Conservation (phyloP, 345 rosid species). For the Lepidium aucheri region DNA sequence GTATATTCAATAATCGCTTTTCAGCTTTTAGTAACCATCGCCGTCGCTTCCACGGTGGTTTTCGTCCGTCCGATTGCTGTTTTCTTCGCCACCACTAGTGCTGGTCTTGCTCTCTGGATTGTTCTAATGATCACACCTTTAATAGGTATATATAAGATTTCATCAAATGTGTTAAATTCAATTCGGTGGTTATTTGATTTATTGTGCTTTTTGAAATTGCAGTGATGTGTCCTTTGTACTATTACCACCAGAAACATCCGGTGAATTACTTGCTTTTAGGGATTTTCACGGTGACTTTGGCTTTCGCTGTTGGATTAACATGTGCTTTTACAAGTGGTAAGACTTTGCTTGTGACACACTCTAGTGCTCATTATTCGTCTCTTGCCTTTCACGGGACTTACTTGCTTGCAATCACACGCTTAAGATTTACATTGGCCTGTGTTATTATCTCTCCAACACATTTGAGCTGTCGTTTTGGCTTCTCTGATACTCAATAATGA, state of each 20-base stretch:
- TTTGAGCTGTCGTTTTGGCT: constrained; percentile 4
- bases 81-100: constrained; percentile 52
- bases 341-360: constrained; percentile 9
- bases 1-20: constrained; percentile 56
- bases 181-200: background rate
- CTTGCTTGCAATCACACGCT: background rate
- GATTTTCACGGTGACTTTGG: constrained; percentile 54
- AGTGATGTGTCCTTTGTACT: constrained; percentile 69
- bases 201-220: background rate
- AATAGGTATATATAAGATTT: constrained; percentile 31
- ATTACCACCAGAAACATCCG: constrained; percentile 81
- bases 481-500: background rate
- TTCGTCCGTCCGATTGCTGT: constrained; percentile 48
- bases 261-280: constrained; percentile 70
- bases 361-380: background rate
- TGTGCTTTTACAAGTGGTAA: constrained; percentile 76
- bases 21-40: constrained; percentile 64
- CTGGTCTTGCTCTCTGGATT: constrained; percentile 68
- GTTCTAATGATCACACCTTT: constrained; percentile 59
- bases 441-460: background rate
- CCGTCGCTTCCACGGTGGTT: constrained; percentile 68
- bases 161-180: background rate
- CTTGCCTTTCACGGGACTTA: constrained; percentile 3
- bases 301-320: constrained; percentile 67
- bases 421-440: background rate